Evolutionary conservation across 192 early-diverging fungal genomes (phyloP), one percentile per base, ranked within the genome.

Genomic region (Paraglomus occultum): DNA sequence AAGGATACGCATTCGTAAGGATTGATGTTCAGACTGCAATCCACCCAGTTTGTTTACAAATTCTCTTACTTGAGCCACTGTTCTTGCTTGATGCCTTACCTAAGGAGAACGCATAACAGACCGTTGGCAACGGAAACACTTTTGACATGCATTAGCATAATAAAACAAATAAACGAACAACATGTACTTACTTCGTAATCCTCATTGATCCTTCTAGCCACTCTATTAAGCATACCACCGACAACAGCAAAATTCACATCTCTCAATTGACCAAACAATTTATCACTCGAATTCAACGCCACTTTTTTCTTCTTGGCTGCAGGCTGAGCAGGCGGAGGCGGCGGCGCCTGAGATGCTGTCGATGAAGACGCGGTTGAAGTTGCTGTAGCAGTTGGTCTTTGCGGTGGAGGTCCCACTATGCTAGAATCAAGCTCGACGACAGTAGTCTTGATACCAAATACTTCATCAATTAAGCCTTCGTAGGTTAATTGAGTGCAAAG

Each of bases 401-500:
- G 61, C 9, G 76, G 69, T 6, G 82, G 43, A 46, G 74, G 70
- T 20, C 78, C 79, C 15, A 84, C 79, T 12, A 92, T 62, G n/a
- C 82, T 67, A 7, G 88, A 78, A 71, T 95, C 90, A 15, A 94
- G 70, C 67, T 91, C 90, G 0, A 91, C 87, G 73, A 92, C 90
- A 0, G 89, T 81, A 48, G 82, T 74, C 79, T 79, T 75, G 46
- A 99, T 95, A 6, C 91, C 89, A 71, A 91, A 95, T 8, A 91
- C 83, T 75, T 99, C 97, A 77, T 97, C 95, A 67, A 99, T 88
- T 20, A 99, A 80, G 5, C 97, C 97, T 79, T 98, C 93, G 76
- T 98, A 99, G 0, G 97, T 98, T 64, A 98, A 81, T 75, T 96
- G 94, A 0, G 95, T 99, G 71, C 94, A 90, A 42, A 99, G 77